Conservation (phyloP, 805 yeast genomes). For the Hanseniaspora lindneri region DNA sequence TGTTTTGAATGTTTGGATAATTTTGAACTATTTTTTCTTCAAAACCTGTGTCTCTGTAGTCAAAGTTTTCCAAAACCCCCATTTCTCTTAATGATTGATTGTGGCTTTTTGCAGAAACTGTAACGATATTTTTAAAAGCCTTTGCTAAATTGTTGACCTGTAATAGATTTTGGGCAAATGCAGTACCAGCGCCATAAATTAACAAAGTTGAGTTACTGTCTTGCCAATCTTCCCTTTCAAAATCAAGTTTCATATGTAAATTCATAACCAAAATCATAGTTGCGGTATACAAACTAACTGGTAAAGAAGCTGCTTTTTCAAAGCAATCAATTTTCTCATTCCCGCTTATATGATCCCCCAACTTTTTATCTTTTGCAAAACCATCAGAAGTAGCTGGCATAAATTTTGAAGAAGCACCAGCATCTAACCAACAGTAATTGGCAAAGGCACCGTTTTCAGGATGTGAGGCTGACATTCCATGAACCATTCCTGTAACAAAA, state of each 20-base stretch:
- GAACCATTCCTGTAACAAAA: slow-evolving; percentile 40
- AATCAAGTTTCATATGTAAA: slow-evolving; percentile 25
- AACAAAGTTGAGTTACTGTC: slow-evolving; percentile 31
- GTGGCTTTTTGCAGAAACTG: slow-evolving; percentile 41
- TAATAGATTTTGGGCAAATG: slow-evolving; percentile 45
- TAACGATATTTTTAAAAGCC: slow-evolving; percentile 35
- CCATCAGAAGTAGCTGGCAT: slow-evolving; percentile 10
- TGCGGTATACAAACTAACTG: slow-evolving; percentile 42
- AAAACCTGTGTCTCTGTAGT: slow-evolving; percentile 38
- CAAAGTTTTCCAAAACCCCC: slow-evolving; percentile 43
- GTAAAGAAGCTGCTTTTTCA: slow-evolving; percentile 54
- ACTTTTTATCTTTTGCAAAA: slow-evolving; percentile 22
- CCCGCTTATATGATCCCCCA: slow-evolving; percentile 22
- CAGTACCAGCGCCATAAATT: slow-evolving; percentile 56
- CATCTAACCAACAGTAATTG: slow-evolving; percentile 35
- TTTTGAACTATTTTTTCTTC: slow-evolving; percentile 33
- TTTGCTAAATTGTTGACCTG: slow-evolving; percentile 44
- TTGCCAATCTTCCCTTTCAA: slow-evolving; percentile 15
- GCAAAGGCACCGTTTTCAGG: slow-evolving; percentile 48
- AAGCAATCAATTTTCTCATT: slow-evolving; percentile 32
- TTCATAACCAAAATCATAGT: slow-evolving; percentile 32
- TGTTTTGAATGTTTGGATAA: slow-evolving; percentile 25
- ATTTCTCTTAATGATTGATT: slow-evolving; percentile 31
- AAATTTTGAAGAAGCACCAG: slow-evolving; percentile 18
- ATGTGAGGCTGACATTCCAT: slow-evolving; percentile 36